Evolutionary conservation across 805 yeast genomes (phyloP), one percentile per base, ranked within the genome.

Genomic region (Nakazawaea ishiwadae): DNA sequence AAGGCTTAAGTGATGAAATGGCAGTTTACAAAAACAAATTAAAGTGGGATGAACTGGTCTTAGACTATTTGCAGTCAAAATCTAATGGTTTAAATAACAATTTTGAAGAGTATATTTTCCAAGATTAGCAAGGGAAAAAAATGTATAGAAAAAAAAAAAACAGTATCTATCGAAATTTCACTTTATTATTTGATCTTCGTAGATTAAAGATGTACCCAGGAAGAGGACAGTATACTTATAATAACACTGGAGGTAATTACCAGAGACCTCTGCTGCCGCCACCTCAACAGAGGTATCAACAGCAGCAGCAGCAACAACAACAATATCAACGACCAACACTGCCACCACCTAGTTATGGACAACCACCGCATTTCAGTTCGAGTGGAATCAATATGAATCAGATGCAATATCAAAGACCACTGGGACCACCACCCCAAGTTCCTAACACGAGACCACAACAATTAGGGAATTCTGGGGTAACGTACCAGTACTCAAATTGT

Each of bases 1-100:
- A 73, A 16, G 82, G 79, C 0, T 68, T 84, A 54, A 81, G 83
- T 6, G 76, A 66, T 3, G 75, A 66, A 18, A 57, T 84, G 43
- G 77, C 79, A 1, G 62, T 64, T 20, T 85, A 85, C 62, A 85
- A 85, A 57, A 68, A 76, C 44, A 68, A 76, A 24, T 69, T 70
- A 2, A 79, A 67, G 47, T 84, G 93, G 89, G 87, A 89, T 0
- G 75, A 75, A 1, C 66, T 73, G 4, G 66, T 65, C 0, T 50
- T 44, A 19, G 37, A 44, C 23, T 45, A 33, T 26, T 17, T 45
- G 16, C 23, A 9, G 9, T 16, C 6, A 23, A 37, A 35, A 36
- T 33, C 38, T n/a, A 19, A 33, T 28, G 45, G 42, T 14, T 10
- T 31, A 6, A 21, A 20, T 12, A 20, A n/a, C 4, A 18, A 31